phyloP scores from a whole-genome alignment of 257 asterid genomes.

The Oldenlandia corymbosa region DNA sequence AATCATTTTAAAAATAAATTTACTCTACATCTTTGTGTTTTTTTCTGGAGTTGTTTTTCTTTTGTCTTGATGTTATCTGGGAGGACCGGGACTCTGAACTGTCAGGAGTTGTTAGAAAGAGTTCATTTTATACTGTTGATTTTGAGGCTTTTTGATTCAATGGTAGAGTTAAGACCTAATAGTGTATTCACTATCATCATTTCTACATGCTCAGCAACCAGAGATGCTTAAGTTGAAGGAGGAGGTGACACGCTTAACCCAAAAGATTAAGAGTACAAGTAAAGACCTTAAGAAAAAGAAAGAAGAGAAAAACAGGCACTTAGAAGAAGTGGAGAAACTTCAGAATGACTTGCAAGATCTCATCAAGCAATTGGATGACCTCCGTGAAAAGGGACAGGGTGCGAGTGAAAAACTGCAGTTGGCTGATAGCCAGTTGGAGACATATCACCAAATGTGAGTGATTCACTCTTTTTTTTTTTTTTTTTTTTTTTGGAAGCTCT shows the following conservation, averaged over 20 bases:
- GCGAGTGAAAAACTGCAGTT: conserved; percentile 89
- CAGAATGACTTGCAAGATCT: conserved; percentile 73
- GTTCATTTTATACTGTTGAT: not conserved
- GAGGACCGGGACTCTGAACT: no score
- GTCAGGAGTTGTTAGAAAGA: not conserved
- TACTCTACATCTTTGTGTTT: not conserved
- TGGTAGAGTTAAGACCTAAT: not conserved
- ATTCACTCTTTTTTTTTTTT: no score
- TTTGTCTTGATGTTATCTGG: not conserved
- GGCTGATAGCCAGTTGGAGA: conserved; percentile 92
- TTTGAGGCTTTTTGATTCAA: not conserved
- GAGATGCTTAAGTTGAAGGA: conserved; percentile 85
- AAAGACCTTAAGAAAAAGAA: conserved; percentile 75
- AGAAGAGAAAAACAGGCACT: conserved; percentile 71
- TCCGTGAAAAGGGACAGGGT: conserved; percentile 71
- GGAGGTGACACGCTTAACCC: conserved; percentile 68
- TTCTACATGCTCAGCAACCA: conserved; percentile 67
- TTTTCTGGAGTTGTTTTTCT: not conserved
- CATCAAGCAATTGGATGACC: conserved; percentile 68
- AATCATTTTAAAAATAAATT: no score
- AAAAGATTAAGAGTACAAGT: conserved; percentile 63
- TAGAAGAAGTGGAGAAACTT: conserved; percentile 66
- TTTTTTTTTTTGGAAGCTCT: conserved; percentile 11
- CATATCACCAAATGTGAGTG: conserved; percentile 87
- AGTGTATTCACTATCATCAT: conserved; percentile 1